These are phyloP conservation scores for Ganoderma leucocontextum DNA, from an alignment of 1,284 basidiomycete species.

Conservation along the genomic window DNA sequence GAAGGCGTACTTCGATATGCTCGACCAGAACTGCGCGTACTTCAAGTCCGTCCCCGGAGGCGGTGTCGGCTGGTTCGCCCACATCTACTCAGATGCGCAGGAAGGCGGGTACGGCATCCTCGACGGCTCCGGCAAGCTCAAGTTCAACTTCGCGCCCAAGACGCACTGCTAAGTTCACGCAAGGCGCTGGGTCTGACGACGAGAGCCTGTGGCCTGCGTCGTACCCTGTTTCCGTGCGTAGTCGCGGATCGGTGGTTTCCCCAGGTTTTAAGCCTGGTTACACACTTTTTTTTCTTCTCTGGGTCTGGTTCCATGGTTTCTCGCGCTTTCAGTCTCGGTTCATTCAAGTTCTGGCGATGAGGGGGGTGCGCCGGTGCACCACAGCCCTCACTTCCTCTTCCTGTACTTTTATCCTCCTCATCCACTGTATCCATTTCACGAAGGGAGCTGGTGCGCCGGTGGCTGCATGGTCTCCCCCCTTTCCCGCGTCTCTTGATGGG, in stretches of 20 bases:
- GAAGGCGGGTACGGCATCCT: slow-evolving; percentile 77
- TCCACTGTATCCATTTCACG: slow-evolving; percentile 4
- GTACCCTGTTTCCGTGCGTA: background rate
- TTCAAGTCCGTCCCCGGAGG: slow-evolving; percentile 66
- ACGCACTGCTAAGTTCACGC: slow-evolving; percentile 41
- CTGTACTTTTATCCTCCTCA: background rate
- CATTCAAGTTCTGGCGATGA: slow-evolving; percentile 2
- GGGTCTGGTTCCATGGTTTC: background rate
- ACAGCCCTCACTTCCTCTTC: background rate
- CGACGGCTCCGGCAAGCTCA: slow-evolving; percentile 51
- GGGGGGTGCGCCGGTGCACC: slow-evolving; percentile 5
- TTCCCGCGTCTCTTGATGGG: slow-evolving; percentile 2
- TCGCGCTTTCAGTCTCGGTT: background rate
- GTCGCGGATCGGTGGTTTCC: background rate
- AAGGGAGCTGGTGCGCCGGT: background rate
- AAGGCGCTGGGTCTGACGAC: background rate
- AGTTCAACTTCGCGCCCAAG: slow-evolving; percentile 59
- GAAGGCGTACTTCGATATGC: slow-evolving; percentile 67
- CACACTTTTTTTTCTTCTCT: background rate
- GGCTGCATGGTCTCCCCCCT: background rate
- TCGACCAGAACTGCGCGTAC: slow-evolving; percentile 67
- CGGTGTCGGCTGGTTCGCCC: slow-evolving; percentile 82
- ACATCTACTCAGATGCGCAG: slow-evolving; percentile 73
- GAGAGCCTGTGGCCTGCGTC: background rate
- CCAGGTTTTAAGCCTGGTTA: background rate